A percentile compares a stretch with the other conserved stretches of the same genome.
Conservation (phyloP, 2,329 filamentous ascomycete species). For the Ceratocystis lukuohia region DNA sequence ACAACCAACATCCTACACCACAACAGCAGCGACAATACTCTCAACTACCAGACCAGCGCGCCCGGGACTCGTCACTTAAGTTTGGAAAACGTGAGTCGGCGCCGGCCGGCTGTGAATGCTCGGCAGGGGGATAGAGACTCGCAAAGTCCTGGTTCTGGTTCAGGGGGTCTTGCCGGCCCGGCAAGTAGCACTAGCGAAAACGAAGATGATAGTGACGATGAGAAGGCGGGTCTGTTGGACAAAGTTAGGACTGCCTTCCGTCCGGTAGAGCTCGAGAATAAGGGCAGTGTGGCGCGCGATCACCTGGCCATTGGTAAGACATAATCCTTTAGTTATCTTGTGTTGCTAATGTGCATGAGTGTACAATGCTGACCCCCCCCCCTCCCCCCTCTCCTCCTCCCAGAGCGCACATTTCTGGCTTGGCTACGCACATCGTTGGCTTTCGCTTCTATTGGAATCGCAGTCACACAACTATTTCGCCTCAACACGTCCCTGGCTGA, state of each 20-base stretch:
- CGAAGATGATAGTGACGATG: background rate
- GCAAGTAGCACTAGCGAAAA: background rate
- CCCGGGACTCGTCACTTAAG: background rate
- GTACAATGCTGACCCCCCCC: background rate
- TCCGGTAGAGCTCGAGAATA: constrained; percentile 69
- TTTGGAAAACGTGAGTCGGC: background rate
- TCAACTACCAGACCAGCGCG: constrained; percentile 16
- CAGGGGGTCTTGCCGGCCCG: background rate
- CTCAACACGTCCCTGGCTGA: constrained; percentile 53
- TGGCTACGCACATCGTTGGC: constrained; percentile 73
- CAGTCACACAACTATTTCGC: constrained; percentile 72
- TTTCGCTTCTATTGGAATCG: constrained; percentile 72
- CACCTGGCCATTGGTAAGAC: constrained; percentile 60
- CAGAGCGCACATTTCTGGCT: constrained; percentile 72
- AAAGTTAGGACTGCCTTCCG: constrained; percentile 28
- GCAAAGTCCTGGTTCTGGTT: background rate
- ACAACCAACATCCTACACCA: constrained; percentile 16
- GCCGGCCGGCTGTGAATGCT: background rate
- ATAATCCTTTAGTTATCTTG: background rate
- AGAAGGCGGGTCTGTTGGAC: constrained; percentile 9
- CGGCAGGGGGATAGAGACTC: background rate
- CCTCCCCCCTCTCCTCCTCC: background rate
- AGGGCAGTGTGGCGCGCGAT: constrained; percentile 69
- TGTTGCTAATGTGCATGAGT: background rate
- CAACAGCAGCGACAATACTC: background rate